Evolutionary conservation across 2,329 filamentous ascomycete species (phyloP), one percentile per base, ranked within the genome.

Genomic region (Periglandula ipomoeae): DNA sequence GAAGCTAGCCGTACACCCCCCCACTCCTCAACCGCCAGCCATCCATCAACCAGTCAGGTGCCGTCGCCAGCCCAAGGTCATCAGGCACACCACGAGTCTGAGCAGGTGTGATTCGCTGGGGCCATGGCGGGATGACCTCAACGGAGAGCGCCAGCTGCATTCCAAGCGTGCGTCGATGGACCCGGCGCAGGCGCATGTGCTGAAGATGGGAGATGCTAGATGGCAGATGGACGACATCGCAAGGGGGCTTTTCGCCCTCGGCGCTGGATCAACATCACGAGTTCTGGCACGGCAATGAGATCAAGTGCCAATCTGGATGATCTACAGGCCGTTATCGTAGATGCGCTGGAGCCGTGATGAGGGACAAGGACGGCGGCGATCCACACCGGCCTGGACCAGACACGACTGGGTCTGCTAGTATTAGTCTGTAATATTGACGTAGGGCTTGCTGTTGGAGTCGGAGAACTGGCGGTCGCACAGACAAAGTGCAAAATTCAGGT

Each of bases 11-110:
- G 9, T 19, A 34, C 26, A 17, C 37, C 46, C 34, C 20, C 19
- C 38, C 30, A 17, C 27, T 22, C 23, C n/a, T 11, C 11, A 43
- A n/a, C 30, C 38, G 30, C 19, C 42, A 38, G 15, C 47, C 32
- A 24, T 17, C 52, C 47, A 51, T 20, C 42, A 56, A 50, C 55
- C 56, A 58, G 56, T 58, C 56, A 58, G 56, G 44, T 58, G 56
- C 51, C 50, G 49, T 44, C 40, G 44, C 46, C 45, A 48, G 44
- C 45, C 46, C 32, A 17, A 51, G 55, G 55, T 57, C 55, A 57
- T 55, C 55, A 54, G 55, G 52, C 53, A 57, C 55, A 57, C 52
- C 52, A 44, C 30, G 44, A 15, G 22, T 37, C 13, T n/a, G 38
- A 27, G 32, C 15, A 32, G 51, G 35, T 48, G 46, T 48, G 50